Percentiles rank a stretch among this genome's conserved stretches.
phyloP scores from a whole-genome alignment of 2,329 filamentous ascomycete genomes.

The Onygena corvina region DNA sequence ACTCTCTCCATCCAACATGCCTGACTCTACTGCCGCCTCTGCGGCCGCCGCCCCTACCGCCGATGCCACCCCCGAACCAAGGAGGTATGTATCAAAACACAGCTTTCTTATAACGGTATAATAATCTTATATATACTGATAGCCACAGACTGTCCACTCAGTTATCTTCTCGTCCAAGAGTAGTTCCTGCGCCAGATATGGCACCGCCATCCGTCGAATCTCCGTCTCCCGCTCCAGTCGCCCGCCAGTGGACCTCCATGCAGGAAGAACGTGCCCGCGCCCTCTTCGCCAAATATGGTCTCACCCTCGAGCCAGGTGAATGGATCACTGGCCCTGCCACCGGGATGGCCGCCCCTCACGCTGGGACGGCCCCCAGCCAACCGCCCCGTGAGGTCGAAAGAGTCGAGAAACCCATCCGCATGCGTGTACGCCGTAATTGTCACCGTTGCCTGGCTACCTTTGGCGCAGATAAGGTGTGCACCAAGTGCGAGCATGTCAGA shows the following conservation, averaged over 20 bases:
- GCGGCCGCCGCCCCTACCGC: constrained; percentile 18
- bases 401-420: constrained; percentile 36
- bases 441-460: constrained; percentile 69
- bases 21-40: constrained; percentile 15
- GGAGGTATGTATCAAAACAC: background rate
- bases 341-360: constrained; percentile 13
- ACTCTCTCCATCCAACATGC: constrained; percentile 18
- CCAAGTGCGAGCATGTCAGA: constrained; percentile 63
- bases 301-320: constrained; percentile 33
- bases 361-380: constrained; percentile 7
- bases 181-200: background rate
- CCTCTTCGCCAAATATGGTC: constrained; percentile 38
- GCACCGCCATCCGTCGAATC: background rate
- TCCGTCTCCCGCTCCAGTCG: constrained; percentile 8
- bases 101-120: background rate
- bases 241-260: constrained; percentile 26
- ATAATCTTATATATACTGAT: background rate
- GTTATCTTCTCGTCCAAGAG: background rate
- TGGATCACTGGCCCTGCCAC: constrained; percentile 26
- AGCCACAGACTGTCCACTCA: background rate
- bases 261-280: constrained; percentile 35
- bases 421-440: constrained; percentile 49
- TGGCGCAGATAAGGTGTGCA: constrained; percentile 59
- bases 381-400: constrained; percentile 22
- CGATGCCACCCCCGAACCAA: constrained; percentile 3